phyloP scores from a whole-genome alignment of 192 early-diverging fungal genomes.

The Dissophora globulifera region DNA sequence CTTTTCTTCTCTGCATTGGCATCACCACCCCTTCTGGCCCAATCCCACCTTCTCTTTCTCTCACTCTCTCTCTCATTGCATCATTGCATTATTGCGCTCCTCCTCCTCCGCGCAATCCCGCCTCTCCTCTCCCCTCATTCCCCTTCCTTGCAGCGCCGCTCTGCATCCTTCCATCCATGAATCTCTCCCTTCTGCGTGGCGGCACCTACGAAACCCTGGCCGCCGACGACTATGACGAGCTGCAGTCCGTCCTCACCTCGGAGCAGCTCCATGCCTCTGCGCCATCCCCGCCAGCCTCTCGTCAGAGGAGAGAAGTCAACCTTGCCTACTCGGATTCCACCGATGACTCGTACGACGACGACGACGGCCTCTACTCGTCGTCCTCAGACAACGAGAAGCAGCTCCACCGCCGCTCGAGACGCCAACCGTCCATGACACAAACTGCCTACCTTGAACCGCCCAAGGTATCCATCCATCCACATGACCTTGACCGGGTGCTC shows the following conservation, averaged over 20 bases:
- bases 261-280: not conserved
- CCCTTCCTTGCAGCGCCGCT: not conserved
- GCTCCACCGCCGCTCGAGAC: not conserved
- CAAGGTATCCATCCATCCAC: slow-evolving; percentile 8
- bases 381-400: slow-evolving; percentile 32
- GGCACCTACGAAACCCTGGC: slow-evolving; percentile 38
- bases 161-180: slow-evolving; percentile 6
- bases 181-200: slow-evolving; percentile 15
- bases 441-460: slow-evolving; percentile 17
- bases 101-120: not conserved
- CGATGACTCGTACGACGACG: slow-evolving; percentile 17
- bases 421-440: not conserved
- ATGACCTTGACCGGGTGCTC: not conserved
- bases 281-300: not conserved
- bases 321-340: not conserved
- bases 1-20: not conserved
- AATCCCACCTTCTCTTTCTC: not conserved
- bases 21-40: not conserved
- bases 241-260: slow-evolving; percentile 34
- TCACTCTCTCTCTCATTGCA: not conserved
- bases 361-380: slow-evolving; percentile 8
- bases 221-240: slow-evolving; percentile 26
- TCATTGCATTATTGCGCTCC: too few relatives aligned
- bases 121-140: not conserved
- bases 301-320: slow-evolving; percentile 11